A percentile compares a stretch with the other conserved stretches of the same genome.
Conservation (phyloP, 2,329 filamentous ascomycete species). For the Aspergillus phoenicis region DNA sequence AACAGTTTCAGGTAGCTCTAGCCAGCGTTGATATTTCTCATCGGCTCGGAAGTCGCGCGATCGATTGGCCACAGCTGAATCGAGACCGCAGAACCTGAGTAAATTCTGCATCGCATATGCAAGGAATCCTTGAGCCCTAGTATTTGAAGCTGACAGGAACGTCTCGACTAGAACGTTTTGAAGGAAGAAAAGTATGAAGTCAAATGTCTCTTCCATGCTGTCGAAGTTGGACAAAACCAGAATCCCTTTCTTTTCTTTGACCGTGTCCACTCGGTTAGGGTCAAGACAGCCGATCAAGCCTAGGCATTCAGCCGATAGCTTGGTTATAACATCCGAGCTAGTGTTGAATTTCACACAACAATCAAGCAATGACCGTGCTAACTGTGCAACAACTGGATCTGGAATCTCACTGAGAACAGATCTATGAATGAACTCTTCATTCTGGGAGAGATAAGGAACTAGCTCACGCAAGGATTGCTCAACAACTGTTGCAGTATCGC, state of each 20-base stretch:
- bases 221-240: constrained; percentile 87
- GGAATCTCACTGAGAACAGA: constrained; percentile 83
- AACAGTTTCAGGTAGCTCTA: constrained; percentile 72
- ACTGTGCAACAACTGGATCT: constrained; percentile 68
- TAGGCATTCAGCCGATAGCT: constrained; percentile 77
- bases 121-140: constrained; percentile 83
- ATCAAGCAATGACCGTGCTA: constrained; percentile 80
- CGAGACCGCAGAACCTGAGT: constrained; percentile 75
- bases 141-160: constrained; percentile 87
- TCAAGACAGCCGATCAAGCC: constrained; percentile 91
- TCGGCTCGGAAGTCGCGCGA: constrained; percentile 59
- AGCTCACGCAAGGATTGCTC: constrained; percentile 79
- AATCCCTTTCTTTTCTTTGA: constrained; percentile 77
- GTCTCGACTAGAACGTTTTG: constrained; percentile 87
- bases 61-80: constrained; percentile 55
- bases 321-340: constrained; percentile 66
- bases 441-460: constrained; percentile 67
- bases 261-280: constrained; percentile 81
- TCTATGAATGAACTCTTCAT: constrained; percentile 78
- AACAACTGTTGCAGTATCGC: constrained; percentile 86
- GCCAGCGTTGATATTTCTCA: constrained; percentile 73
- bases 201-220: constrained; percentile 72
- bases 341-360: constrained; percentile 79
- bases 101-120: constrained; percentile 95
- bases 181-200: constrained; percentile 83